Percentiles rank a stretch among this genome's conserved stretches.
Evolutionary conservation across 495 filamentous ascomycete genomes (phyloP).

Genomic region (Penicillium goetzii): DNA sequence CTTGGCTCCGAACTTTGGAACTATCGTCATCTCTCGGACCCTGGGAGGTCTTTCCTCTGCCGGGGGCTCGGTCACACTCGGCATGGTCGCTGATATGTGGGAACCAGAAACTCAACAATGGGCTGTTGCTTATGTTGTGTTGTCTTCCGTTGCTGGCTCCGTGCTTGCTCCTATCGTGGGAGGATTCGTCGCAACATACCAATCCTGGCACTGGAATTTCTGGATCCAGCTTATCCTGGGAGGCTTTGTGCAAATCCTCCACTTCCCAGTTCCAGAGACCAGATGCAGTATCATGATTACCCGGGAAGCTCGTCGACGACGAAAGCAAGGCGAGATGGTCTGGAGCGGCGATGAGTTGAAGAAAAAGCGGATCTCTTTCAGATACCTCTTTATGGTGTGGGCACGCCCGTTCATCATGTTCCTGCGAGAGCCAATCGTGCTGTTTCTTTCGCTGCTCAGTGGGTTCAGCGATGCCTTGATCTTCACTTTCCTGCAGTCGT

Average conservation of each 20-base stretch:
- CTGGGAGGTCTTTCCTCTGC: constrained; percentile 75
- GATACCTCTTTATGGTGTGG: constrained; percentile 65
- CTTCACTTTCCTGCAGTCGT: constrained; percentile 77
- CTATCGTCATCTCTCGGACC: constrained; percentile 64
- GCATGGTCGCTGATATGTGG: constrained; percentile 86
- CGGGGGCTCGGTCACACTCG: constrained; percentile 80
- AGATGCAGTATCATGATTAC: constrained; percentile 69
- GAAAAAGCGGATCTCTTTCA: constrained; percentile 51
- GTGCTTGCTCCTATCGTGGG: constrained; percentile 79
- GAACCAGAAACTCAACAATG: constrained; percentile 66
- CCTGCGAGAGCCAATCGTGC: constrained; percentile 74
- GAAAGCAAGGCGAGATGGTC: constrained; percentile 58
- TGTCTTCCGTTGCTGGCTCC: constrained; percentile 78
- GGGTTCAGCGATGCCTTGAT: constrained; percentile 82
- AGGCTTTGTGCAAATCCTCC: constrained; percentile 64
- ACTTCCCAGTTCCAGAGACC: constrained; percentile 70
- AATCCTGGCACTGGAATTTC: constrained; percentile 75
- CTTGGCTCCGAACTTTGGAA: constrained; percentile 69
- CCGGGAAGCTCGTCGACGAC: constrained; percentile 63
- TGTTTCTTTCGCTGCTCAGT: constrained; percentile 69
- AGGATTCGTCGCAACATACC: constrained; percentile 69
- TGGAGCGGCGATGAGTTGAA: constrained; percentile 69
- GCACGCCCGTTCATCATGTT: constrained; percentile 79
- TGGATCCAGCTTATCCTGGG: constrained; percentile 84
- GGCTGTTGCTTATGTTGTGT: constrained; percentile 75